Conservation (phyloP, 2,329 filamentous ascomycete species). For the Trichoderma oligosporum region DNA sequence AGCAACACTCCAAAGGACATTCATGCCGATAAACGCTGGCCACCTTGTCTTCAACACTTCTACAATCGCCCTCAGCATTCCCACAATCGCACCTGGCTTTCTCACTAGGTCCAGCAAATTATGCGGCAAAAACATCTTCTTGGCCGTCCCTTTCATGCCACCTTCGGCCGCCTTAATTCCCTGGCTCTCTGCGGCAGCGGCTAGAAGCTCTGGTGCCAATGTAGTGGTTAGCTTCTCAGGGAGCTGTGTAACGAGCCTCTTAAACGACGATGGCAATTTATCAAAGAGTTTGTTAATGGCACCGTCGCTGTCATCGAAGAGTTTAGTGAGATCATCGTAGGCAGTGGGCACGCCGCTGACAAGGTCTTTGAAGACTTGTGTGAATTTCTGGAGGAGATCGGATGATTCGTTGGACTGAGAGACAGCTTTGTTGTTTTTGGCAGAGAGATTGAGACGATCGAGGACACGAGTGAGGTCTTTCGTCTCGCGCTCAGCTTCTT, state of each 20-base stretch:
- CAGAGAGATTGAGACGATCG: conserved; percentile 77
- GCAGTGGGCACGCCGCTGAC: conserved; percentile 91
- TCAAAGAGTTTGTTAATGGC: conserved; percentile 58
- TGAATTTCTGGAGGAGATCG: conserved; percentile 78
- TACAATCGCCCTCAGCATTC: conserved; percentile 85
- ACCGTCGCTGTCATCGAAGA: conserved; percentile 59
- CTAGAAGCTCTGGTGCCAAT: conserved; percentile 77
- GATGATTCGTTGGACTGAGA: conserved; percentile 80
- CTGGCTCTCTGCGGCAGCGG: conserved; percentile 71
- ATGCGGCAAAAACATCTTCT: conserved; percentile 65
- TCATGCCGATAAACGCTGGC: conserved; percentile 87
- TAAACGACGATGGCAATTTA: conserved; percentile 70
- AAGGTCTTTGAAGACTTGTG: conserved; percentile 84
- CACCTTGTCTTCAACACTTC: conserved; percentile 82
- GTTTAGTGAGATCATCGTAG: conserved; percentile 73
- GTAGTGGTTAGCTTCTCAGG: conserved; percentile 75
- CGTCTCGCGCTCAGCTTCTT: conserved; percentile 47
- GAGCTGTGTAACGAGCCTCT: conserved; percentile 81
- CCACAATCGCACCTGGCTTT: conserved; percentile 80
- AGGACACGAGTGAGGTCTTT: conserved; percentile 78
- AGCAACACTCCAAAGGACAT: conserved; percentile 84
- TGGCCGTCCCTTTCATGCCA: conserved; percentile 58
- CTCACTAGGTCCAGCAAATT: conserved; percentile 76
- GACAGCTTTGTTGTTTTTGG: conserved; percentile 81
- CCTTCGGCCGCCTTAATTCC: conserved; percentile 56